A percentile compares a stretch with the other conserved stretches of the same genome.
phyloP scores from a whole-genome alignment of 257 asterid species.

The Gynochthodes officinalis region DNA sequence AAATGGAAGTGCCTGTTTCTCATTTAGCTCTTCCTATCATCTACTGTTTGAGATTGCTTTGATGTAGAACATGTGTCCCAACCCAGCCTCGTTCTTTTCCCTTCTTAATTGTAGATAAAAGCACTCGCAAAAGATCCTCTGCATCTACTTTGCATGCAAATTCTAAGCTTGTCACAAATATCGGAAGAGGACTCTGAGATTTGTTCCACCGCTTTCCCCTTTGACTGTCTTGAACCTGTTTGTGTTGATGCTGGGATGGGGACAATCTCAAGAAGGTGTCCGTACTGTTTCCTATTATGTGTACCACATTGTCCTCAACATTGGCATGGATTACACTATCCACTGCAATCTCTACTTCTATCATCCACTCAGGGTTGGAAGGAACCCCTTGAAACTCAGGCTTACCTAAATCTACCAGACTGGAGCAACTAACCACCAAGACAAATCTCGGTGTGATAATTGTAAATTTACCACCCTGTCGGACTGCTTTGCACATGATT shows the following conservation, averaged over 20 bases:
- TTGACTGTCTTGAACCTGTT: conserved; percentile 33
- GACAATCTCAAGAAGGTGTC: conserved; percentile 49
- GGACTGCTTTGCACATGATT: conserved; percentile 68
- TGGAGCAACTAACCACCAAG: conserved; percentile 68
- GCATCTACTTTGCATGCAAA: conserved; percentile 52
- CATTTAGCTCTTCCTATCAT: background rate
- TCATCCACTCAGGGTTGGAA: conserved; percentile 65
- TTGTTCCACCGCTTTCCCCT: conserved; percentile 47
- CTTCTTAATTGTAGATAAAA: conserved; percentile 52
- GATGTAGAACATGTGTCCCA: conserved; percentile 53
- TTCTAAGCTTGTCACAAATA: conserved; percentile 59
- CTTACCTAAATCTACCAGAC: conserved; percentile 49
- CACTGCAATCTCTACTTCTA: conserved; percentile 56
- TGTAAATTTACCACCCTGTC: conserved; percentile 54
- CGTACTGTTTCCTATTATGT: conserved; percentile 76
- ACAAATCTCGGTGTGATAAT: conserved; percentile 57
- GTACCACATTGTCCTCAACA: conserved; percentile 56
- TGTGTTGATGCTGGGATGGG: conserved; percentile 44
- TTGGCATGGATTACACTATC: conserved; percentile 82
- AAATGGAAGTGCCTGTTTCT: background rate
- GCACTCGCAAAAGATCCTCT: conserved; percentile 49
- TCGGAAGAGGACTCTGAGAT: conserved; percentile 54
- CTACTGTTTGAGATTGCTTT: conserved; percentile 50
- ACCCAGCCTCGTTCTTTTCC: conserved; percentile 71
- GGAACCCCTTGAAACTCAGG: conserved; percentile 76